Evolutionary conservation across 2,329 filamentous ascomycete genomes (phyloP).

Genomic region (Fusarium phyllophilum): DNA sequence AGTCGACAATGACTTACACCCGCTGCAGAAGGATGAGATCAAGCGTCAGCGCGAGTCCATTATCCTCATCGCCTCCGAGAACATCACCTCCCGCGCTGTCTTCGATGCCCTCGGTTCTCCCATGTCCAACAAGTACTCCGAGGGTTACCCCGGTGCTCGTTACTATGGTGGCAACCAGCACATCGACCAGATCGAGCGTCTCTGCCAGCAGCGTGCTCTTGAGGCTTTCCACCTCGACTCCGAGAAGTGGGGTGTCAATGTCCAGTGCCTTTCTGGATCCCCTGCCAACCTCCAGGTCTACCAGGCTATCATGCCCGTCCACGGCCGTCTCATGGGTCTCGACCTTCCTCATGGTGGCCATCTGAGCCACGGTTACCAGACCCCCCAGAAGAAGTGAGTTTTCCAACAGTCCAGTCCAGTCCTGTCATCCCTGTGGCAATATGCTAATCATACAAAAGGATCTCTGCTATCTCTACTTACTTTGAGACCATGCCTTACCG

Average conservation of each 20-base stretch:
- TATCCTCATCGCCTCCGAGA: constrained; percentile 98
- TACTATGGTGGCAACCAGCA: constrained; percentile 99
- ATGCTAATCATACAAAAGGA: constrained; percentile 58
- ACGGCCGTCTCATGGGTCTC: constrained; percentile 96
- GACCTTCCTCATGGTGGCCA: constrained; percentile 95
- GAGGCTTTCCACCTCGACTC: constrained; percentile 88
- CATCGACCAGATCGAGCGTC: constrained; percentile 95
- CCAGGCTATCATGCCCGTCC: constrained; percentile 94
- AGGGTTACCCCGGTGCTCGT: constrained; percentile 96
- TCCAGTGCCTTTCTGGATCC: constrained; percentile 91
- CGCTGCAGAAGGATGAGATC: constrained; percentile 82
- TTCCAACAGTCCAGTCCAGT: background rate
- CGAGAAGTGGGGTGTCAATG: constrained; percentile 97
- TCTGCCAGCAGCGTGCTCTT: constrained; percentile 94
- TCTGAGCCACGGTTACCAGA: constrained; percentile 97
- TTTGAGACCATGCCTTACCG: constrained; percentile 99
- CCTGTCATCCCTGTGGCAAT: background rate
- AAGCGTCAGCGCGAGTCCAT: constrained; percentile 98
- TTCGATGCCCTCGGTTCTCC: constrained; percentile 95
- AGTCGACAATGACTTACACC: constrained; percentile 44
- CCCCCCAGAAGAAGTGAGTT: constrained; percentile 84
- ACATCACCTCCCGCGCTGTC: constrained; percentile 97
- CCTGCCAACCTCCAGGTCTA: constrained; percentile 98
- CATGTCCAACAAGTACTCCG: constrained; percentile 99
- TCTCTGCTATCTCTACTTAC: constrained; percentile 97